Evolutionary conservation across 2,329 filamentous ascomycete species (phyloP), one percentile per base, ranked within the genome.

Genomic region (Stagonosporopsis chrysanthemi): DNA sequence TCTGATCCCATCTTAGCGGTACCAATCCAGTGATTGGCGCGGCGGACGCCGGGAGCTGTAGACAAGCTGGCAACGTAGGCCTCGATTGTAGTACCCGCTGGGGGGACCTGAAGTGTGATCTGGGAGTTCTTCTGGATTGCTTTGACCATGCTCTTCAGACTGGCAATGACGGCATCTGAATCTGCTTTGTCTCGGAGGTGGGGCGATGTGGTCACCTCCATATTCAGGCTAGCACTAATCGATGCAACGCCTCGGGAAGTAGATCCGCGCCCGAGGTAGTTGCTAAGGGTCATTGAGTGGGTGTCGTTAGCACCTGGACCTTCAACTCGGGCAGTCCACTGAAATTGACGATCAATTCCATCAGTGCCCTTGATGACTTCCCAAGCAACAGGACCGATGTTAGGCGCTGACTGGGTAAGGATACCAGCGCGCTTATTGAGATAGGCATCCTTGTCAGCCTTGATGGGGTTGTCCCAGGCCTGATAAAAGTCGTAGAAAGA

Each of bases 321-420:
- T 61, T 89, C 86, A 24, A 88, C 86, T 62, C 87, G 82, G 40
- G 86, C 82, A 9, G 87, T 89, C 80, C 85, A 90, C 69, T 90
- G 87, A 17, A 89, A 77, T 65, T 88, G 84, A 43, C 87, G 82
- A 8, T 83, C 81, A 52, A 87, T 83, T 24, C 86, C 86, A 63
- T 90, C 87, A 7, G 75, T 68, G 23, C 79, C 79, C 54, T 73
- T 72, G 67, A 88, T 82, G 59, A 86, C 82, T 60, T 88, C 85
- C 81, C 82, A 88, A 71, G 82, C 84, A 74, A 87, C 79, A 23
- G 86, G 83, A 0, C 86, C 85, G 52, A 89, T 87, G 72, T 89
- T 87, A 23, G 87, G 86, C 1, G 86, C 85, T 24, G 86, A 85
- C 70, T 88, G 85, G 1, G 87, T 81, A 14, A 89, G 80, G 40